Evolutionary conservation across 2,329 filamentous ascomycete species (phyloP).

Genomic region (Colletotrichum cuscutae): DNA sequence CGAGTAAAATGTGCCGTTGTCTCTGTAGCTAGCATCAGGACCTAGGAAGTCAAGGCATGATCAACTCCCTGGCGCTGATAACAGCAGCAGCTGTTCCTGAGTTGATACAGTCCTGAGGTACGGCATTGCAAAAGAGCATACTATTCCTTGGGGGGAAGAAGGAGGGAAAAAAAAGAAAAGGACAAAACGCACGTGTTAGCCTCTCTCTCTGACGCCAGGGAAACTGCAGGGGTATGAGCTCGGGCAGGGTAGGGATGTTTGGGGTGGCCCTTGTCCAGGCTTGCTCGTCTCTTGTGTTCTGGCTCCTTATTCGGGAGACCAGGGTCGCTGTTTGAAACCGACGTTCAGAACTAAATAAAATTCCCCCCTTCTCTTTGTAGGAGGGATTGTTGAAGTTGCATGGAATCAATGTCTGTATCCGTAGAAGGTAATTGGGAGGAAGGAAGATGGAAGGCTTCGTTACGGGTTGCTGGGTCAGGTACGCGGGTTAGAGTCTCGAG

Average conservation of each 20-base stretch:
- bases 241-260: constrained; percentile 14
- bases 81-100: neutral
- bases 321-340: constrained; percentile 29
- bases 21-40: neutral
- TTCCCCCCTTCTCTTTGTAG: neutral
- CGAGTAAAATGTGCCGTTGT: neutral
- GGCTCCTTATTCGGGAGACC: constrained; percentile 3
- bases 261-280: constrained; percentile 25
- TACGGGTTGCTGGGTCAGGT: neutral
- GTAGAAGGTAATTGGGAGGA: neutral
- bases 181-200: constrained; percentile 24
- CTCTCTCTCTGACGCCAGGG: constrained; percentile 15
- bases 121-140: neutral
- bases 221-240: constrained; percentile 31
- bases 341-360: constrained; percentile 8
- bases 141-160: no score
- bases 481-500: neutral
- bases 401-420: no score
- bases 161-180: neutral
- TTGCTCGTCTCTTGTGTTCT: constrained; percentile 11
- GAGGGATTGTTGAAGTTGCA: neutral
- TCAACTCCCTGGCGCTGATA: neutral
- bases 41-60: neutral
- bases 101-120: neutral
- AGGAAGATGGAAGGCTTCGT: neutral